Evolutionary conservation across 805 yeast genomes (phyloP).

Genomic region (Ogataea neopini): DNA sequence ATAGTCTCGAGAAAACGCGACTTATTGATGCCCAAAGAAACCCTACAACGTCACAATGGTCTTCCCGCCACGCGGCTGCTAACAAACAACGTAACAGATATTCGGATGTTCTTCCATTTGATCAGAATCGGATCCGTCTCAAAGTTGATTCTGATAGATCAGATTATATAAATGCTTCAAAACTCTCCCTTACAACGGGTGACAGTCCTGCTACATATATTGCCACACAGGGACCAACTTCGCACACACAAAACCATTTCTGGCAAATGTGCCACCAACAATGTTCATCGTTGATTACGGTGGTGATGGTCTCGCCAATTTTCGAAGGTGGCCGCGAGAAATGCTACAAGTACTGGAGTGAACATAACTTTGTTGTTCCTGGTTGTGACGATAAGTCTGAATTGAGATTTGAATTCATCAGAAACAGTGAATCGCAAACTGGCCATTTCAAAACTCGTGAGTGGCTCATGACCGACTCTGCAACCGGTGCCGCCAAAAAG

Average conservation of each 20-base stretch:
- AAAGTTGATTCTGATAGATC: constrained; percentile 22
- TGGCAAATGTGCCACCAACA: constrained; percentile 43
- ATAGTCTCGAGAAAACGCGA: constrained; percentile 19
- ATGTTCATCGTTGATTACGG: constrained; percentile 38
- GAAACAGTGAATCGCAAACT: not conserved
- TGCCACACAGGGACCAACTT: constrained; percentile 70
- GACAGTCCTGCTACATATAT: constrained; percentile 44
- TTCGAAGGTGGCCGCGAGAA: constrained; percentile 41
- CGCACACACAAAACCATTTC: constrained; percentile 42
- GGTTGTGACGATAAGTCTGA: constrained; percentile 6
- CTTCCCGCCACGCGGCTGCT: constrained; percentile 12
- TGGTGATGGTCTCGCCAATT: constrained; percentile 77
- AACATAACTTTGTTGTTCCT: constrained; percentile 5
- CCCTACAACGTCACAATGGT: constrained; percentile 22
- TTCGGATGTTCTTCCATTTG: constrained; percentile 65
- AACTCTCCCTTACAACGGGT: constrained; percentile 26
- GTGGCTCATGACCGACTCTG: constrained; percentile 20
- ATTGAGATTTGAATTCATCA: constrained; percentile 13
- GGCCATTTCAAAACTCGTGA: constrained; percentile 14
- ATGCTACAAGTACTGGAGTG: constrained; percentile 44
- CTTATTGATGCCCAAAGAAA: constrained; percentile 21
- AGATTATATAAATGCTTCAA: constrained; percentile 43
- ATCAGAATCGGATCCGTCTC: constrained; percentile 53
- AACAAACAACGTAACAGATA: constrained; percentile 53
- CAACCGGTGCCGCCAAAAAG: constrained; percentile 7